Percentiles rank a stretch among this genome's conserved stretches.
Conservation (phyloP, 2,329 filamentous ascomycete genomes). For the Colletotrichum costaricense region DNA sequence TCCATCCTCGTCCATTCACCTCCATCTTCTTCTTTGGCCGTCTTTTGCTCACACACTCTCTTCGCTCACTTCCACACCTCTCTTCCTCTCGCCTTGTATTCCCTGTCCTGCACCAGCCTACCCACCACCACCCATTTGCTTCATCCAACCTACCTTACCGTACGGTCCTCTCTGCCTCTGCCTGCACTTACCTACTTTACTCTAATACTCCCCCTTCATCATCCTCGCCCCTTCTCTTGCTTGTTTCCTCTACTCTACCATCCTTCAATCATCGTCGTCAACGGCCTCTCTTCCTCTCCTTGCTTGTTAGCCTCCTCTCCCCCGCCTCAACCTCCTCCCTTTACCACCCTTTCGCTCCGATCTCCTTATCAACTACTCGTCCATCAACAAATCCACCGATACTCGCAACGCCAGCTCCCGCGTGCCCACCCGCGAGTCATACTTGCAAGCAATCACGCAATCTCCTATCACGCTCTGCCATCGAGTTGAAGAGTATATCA, state of each 20-base stretch:
- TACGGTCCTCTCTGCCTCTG: constrained; percentile 29
- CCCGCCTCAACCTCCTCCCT: constrained; percentile 33
- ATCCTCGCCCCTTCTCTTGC: constrained; percentile 15
- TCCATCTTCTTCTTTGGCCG: constrained; percentile 42
- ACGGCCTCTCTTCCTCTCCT: constrained; percentile 36
- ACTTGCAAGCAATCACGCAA: constrained; percentile 34
- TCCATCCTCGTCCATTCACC: constrained; percentile 38
- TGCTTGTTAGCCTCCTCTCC: constrained; percentile 35
- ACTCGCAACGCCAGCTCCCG: constrained; percentile 17
- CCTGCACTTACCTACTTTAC: constrained; percentile 38
- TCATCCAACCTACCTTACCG: constrained; percentile 35
- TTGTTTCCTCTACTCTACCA: constrained; percentile 10
- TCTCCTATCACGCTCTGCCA: constrained; percentile 16
- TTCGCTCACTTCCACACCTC: constrained; percentile 44
- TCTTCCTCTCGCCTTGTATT: constrained; percentile 46
- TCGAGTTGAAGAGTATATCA: constrained; percentile 11
- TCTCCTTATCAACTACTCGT: neutral
- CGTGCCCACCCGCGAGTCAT: constrained; percentile 22
- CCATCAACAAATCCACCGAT: neutral
- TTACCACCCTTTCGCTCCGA: constrained; percentile 2
- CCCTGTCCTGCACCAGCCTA: constrained; percentile 44
- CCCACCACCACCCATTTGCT: constrained; percentile 38
- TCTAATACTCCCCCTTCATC: constrained; percentile 36
- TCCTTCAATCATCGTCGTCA: constrained; percentile 26
- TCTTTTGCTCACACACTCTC: constrained; percentile 37